These are phyloP conservation scores for Lophiotrema nucula DNA, from an alignment of 495 filamentous ascomycete genomes.

Conservation along the genomic window DNA sequence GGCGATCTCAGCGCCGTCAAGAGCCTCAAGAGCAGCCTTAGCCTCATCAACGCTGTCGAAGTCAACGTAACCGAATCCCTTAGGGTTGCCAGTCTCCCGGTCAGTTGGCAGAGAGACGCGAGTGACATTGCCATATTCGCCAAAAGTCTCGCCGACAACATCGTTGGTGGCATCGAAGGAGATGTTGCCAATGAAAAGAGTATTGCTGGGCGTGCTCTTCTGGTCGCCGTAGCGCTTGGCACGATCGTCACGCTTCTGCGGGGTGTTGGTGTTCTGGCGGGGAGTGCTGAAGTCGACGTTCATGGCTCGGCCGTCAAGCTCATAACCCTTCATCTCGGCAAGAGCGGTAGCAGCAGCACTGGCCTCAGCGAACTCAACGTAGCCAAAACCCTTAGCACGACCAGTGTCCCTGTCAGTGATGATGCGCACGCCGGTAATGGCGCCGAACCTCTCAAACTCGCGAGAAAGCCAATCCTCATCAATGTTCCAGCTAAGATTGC, in stretches of 20 bases:
- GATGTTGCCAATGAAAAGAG: slow-evolving; percentile 92
- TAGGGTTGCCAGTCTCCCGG: slow-evolving; percentile 76
- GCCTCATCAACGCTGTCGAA: slow-evolving; percentile 84
- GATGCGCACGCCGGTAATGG: slow-evolving; percentile 70
- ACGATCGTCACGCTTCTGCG: slow-evolving; percentile 59
- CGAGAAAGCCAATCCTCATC: slow-evolving; percentile 86
- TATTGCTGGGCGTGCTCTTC: slow-evolving; percentile 72
- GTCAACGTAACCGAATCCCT: slow-evolving; percentile 94
- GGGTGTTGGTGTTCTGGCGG: slow-evolving; percentile 54
- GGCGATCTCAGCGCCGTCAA: slow-evolving; percentile 69
- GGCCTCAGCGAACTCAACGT: slow-evolving; percentile 80
- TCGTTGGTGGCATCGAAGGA: slow-evolving; percentile 81
- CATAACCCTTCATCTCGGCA: slow-evolving; percentile 72
- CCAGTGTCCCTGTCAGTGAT: slow-evolving; percentile 79
- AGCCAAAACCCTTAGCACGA: slow-evolving; percentile 94
- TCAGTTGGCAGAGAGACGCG: slow-evolving; percentile 90
- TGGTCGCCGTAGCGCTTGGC: slow-evolving; percentile 75
- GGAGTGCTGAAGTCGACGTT: slow-evolving; percentile 87
- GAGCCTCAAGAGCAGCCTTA: slow-evolving; percentile 63
- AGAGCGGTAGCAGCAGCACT: slow-evolving; percentile 74
- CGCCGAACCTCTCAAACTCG: slow-evolving; percentile 83
- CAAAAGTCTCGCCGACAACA: slow-evolving; percentile 70
- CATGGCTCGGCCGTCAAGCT: slow-evolving; percentile 80
- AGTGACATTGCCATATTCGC: slow-evolving; percentile 64
- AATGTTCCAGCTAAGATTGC: slow-evolving; percentile 91